A percentile compares a stretch with the other conserved stretches of the same genome.
Conservation (phyloP, 495 filamentous ascomycete genomes). For the Podospora didyma region DNA sequence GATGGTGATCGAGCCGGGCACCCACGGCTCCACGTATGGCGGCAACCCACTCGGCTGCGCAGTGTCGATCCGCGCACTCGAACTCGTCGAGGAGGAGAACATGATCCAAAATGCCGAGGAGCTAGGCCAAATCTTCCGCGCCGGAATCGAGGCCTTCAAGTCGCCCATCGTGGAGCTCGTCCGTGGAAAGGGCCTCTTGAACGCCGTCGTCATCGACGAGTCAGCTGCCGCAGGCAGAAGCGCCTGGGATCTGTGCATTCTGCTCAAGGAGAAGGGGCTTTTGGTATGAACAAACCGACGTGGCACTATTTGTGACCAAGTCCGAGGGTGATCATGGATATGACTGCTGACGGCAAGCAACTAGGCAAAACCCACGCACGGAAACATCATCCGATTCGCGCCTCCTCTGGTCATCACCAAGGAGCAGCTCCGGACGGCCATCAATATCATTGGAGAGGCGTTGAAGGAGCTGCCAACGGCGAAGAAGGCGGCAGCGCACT, state of each 20-base stretch:
- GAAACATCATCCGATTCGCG: slow-evolving; percentile 95
- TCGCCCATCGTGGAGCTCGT: slow-evolving; percentile 78
- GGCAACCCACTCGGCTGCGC: slow-evolving; percentile 97
- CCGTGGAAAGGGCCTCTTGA: slow-evolving; percentile 90
- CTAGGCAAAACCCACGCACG: slow-evolving; percentile 95
- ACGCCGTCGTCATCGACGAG: slow-evolving; percentile 97
- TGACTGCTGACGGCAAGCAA: neutral
- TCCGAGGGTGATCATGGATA: neutral
- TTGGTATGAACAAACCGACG: slow-evolving; percentile 55
- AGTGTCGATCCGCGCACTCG: slow-evolving; percentile 92
- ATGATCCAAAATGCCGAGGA: slow-evolving; percentile 77
- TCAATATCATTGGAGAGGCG: slow-evolving; percentile 72
- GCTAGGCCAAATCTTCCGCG: slow-evolving; percentile 80
- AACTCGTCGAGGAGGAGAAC: slow-evolving; percentile 87
- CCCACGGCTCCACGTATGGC: slow-evolving; percentile 95
- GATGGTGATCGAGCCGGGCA: slow-evolving; percentile 95
- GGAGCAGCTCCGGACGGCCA: slow-evolving; percentile 72
- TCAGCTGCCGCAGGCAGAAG: slow-evolving; percentile 74
- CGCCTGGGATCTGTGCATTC: slow-evolving; percentile 96
- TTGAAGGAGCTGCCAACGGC: slow-evolving; percentile 56
- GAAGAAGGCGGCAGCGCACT: slow-evolving; percentile 26
- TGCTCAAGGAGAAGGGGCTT: slow-evolving; percentile 93
- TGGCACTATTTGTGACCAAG: neutral
- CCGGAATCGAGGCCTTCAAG: slow-evolving; percentile 63
- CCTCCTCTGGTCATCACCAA: slow-evolving; percentile 84